phyloP scores from a whole-genome alignment of 2,329 filamentous ascomycete species.

The Metarhizium guizhouense region DNA sequence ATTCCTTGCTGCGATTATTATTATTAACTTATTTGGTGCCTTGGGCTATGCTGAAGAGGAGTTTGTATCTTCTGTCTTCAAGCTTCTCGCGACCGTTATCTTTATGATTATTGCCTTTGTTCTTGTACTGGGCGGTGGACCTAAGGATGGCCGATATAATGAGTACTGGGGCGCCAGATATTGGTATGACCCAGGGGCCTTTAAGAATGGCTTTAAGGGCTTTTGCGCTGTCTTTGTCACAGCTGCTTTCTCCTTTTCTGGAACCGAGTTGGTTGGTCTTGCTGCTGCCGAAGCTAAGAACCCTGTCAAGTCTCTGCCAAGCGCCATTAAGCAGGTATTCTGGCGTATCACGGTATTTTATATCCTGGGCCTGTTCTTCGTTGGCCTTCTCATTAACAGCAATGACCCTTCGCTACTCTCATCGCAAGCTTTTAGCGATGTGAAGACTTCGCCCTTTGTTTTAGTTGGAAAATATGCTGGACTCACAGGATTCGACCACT shows the following conservation, averaged over 20 bases:
- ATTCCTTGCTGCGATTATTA: conserved; percentile 35
- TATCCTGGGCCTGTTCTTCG: conserved; percentile 41
- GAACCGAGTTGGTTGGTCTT: conserved; percentile 54
- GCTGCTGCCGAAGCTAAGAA: conserved; percentile 48
- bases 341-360: conserved; percentile 51
- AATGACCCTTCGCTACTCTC: conserved; percentile 36
- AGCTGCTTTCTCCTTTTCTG: conserved; percentile 64
- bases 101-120: conserved; percentile 53
- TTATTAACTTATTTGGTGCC: conserved; percentile 43
- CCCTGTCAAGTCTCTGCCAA: conserved; percentile 64
- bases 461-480: conserved; percentile 46
- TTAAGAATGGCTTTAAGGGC: conserved; percentile 66
- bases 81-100: conserved; percentile 44
- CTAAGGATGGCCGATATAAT: conserved; percentile 33
- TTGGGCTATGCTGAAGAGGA: conserved; percentile 43
- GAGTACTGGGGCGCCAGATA: conserved; percentile 41
- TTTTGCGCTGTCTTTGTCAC: conserved; percentile 65
- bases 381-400: conserved; percentile 40
- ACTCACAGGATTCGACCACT: conserved; percentile 40
- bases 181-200: conserved; percentile 45
- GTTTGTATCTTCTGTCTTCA: conserved; percentile 42
- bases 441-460: conserved; percentile 44
- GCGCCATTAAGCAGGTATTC: conserved; percentile 72
- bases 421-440: conserved; percentile 30
- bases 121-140: conserved; percentile 51